Conservation (phyloP, 257 asterid species). For the Jasminum sambac region DNA sequence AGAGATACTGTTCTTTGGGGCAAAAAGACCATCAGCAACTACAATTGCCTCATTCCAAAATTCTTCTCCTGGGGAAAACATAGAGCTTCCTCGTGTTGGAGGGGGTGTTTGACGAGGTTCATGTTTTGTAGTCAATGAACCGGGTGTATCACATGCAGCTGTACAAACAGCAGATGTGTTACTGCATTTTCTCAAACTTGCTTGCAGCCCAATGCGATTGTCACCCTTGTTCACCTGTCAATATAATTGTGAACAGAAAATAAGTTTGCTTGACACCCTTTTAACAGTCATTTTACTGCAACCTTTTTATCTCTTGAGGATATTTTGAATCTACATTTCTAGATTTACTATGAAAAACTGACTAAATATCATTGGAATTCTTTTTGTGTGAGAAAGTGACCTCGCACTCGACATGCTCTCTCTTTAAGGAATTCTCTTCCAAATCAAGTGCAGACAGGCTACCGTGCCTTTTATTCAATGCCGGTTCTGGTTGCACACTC, state of each 20-base stretch:
- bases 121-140: constrained; percentile 32
- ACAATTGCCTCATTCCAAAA: constrained; percentile 96
- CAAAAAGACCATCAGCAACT: constrained; percentile 81
- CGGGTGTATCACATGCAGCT: constrained; percentile 61
- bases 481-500: constrained; percentile 38
- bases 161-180: constrained; percentile 31
- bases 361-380: constrained; percentile 27
- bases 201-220: constrained; percentile 40
- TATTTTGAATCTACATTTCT: constrained; percentile 28
- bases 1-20: constrained; percentile 42
- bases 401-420: constrained; percentile 38
- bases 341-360: constrained; percentile 24
- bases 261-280: neutral
- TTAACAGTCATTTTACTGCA: constrained; percentile 9
- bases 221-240: constrained; percentile 47
- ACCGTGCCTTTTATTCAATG: constrained; percentile 35
- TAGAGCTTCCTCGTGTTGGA: constrained; percentile 69
- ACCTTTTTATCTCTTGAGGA: constrained; percentile 47
- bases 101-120: constrained; percentile 63
- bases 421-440: constrained; percentile 46
- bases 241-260: constrained; percentile 21
- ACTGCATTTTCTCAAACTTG: constrained; percentile 76
- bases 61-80: constrained; percentile 91
- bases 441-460: constrained; percentile 40
- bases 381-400: constrained; percentile 28